Conservation (phyloP, 83 land plant species). For the Picea abies region DNA sequence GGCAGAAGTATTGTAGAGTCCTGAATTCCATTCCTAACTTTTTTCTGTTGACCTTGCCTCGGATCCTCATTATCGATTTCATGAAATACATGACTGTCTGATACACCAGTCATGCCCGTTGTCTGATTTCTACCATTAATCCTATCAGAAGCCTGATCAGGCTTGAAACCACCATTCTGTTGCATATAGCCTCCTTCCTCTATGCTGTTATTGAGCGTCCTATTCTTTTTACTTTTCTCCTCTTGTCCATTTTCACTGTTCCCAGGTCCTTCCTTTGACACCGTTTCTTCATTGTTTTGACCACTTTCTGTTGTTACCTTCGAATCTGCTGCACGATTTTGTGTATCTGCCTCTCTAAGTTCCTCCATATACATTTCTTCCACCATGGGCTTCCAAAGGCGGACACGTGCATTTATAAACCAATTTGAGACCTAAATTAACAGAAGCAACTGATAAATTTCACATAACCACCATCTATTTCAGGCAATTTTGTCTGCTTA, state of each 20-base stretch:
- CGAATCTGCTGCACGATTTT: background rate
- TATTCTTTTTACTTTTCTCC: no score
- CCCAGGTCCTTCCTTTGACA: background rate
- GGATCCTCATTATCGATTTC: background rate
- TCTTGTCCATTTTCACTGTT: conserved; percentile 7
- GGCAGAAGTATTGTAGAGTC: conserved; percentile 1
- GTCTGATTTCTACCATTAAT: background rate
- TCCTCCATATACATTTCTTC: conserved; percentile 91
- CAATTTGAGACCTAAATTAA: conserved; percentile 77
- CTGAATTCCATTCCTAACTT: background rate
- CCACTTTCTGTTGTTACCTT: conserved; percentile 9
- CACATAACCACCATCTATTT: no score
- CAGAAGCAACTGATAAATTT: background rate
- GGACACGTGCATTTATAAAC: conserved; percentile 92
- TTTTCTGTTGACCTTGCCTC: conserved; percentile 6
- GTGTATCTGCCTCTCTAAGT: conserved; percentile 56
- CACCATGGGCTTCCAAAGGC: conserved; percentile 97
- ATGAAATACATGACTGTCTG: background rate
- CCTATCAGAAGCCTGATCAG: background rate
- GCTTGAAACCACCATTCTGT: background rate
- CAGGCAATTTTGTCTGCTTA: no score
- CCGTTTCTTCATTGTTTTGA: background rate
- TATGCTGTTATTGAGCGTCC: background rate
- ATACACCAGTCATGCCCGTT: background rate
- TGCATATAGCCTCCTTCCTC: background rate